Evolutionary conservation across 1,284 basidiomycete genomes (phyloP).

Genomic region (Tilletia indica): DNA sequence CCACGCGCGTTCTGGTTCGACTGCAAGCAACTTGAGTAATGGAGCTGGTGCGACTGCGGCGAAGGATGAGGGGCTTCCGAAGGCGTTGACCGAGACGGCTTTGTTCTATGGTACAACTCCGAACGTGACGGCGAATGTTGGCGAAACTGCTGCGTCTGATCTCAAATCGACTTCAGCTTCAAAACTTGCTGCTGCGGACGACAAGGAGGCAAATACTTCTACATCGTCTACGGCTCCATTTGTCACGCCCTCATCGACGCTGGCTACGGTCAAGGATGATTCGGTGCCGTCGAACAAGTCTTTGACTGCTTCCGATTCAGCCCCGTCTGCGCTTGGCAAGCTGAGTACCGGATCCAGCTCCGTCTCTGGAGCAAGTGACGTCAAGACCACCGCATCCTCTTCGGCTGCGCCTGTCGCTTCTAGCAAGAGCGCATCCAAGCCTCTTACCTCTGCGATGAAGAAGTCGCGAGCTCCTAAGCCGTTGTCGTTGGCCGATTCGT

Average conservation of each 20-base stretch:
- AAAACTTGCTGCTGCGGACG: not conserved
- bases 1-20: not conserved
- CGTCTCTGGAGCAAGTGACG: not conserved
- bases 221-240: not conserved
- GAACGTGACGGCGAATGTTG: not conserved
- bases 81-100: not conserved
- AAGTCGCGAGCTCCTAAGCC: constrained; percentile 23
- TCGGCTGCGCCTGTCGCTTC: not conserved
- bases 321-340: constrained; percentile 9
- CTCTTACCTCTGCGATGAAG: constrained; percentile 38
- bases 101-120: constrained; percentile 8
- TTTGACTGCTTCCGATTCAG: constrained; percentile 8
- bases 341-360: not conserved
- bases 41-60: not conserved
- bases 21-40: not conserved
- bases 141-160: not conserved
- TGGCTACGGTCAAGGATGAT: not conserved
- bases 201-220: not conserved
- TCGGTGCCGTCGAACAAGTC: not conserved
- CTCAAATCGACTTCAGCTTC: not conserved
- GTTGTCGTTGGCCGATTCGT: constrained; percentile 46
- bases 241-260: constrained; percentile 1
- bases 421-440: not conserved
- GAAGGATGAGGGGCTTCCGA: not conserved
- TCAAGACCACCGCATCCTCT: not conserved